Evolutionary conservation across 768 basidiomycete genomes (phyloP), one percentile per base, ranked within the genome.

Genomic region (Pleurotus djamor): DNA sequence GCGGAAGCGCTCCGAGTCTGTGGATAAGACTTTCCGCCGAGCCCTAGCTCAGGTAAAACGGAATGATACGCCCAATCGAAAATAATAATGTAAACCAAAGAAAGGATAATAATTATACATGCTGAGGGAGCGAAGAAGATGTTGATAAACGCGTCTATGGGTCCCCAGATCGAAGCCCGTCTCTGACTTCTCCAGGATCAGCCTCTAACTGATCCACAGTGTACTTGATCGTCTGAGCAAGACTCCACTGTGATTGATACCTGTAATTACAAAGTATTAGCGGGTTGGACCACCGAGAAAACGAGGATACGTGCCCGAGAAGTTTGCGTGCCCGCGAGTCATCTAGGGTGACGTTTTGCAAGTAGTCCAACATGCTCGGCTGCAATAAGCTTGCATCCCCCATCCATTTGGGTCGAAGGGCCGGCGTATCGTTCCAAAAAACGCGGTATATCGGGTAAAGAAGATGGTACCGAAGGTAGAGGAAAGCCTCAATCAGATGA

Each of bases 291-390:
- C 21, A 28, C 21, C 21, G 21, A 28, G 21, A 28, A 28, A 28
- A 28, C 21, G 21, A 28, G 21, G 21, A 28, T 28, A 64, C 67
- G 6, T 41, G 71, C 73, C 70, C 69, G 2, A 76, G 67, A 5
- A 74, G 41, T 56, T 68, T 70, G 48, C 67, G 61, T 4, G 72
- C 74, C 34, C 73, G 66, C 2, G 72, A 71, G 60, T 74, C 72
- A 56, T 76, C 72, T 16, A 76, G 67, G 16, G 60, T 62, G 10
- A 69, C 60, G 38, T 73, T 66, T 14, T 63, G 61, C 58, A 73
- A 37, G 59, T 74, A 74, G 13, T 69, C 67, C 32, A 73, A 60
- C 0, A 69, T 72, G 5, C 69, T 59, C 5, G 73, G 73, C 55
- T 74, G 74, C 13, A 74, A 55, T 48, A 68, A 73, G 21, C 71